Percentiles rank a stretch among this genome's conserved stretches.
These are phyloP conservation scores for Lactarius evosmus DNA, from an alignment of 768 basidiomycete genomes.

Conservation along the genomic window DNA sequence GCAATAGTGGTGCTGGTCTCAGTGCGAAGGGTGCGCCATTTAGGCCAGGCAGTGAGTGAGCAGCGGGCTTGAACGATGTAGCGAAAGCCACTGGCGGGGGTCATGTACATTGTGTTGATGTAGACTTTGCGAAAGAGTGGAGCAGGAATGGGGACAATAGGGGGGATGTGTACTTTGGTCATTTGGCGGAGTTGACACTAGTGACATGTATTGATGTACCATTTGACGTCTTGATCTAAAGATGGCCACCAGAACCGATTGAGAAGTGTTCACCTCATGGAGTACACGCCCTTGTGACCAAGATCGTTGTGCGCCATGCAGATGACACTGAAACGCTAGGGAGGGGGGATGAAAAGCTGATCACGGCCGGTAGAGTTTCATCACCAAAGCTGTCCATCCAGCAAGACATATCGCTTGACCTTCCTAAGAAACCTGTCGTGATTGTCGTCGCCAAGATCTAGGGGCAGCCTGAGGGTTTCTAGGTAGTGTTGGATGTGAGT, in stretches of 20 bases:
- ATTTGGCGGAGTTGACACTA: neutral
- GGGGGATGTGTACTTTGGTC: neutral
- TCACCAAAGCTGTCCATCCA: neutral
- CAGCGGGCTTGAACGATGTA: constrained; percentile 1
- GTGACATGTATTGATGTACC: constrained; percentile 4
- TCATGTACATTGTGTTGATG: constrained; percentile 44
- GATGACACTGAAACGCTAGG: constrained; percentile 3
- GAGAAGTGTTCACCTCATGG: constrained; percentile 9
- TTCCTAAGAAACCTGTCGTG: too few species aligned
- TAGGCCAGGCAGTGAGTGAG: neutral
- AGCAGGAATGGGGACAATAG: constrained; percentile 16
- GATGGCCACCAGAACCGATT: constrained; percentile 10
- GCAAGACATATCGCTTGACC: too few species aligned
- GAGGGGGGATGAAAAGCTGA: constrained; percentile 21
- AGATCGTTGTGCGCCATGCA: constrained; percentile 19
- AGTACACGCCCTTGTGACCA: constrained; percentile 27
- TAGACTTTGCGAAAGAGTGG: constrained; percentile 25
- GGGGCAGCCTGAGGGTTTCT: too few species aligned
- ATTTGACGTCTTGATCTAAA: constrained; percentile 17
- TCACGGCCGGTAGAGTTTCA: constrained; percentile 15
- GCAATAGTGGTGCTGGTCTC: neutral
- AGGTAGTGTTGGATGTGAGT: too few species aligned
- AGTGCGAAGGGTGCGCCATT: too few species aligned
- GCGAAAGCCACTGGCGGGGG: constrained; percentile 25
- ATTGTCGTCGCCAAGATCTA: too few species aligned